Percentiles rank a stretch among this genome's conserved stretches.
phyloP scores from a whole-genome alignment of 2,329 filamentous ascomycete genomes.

The Penicillium nordicum region DNA sequence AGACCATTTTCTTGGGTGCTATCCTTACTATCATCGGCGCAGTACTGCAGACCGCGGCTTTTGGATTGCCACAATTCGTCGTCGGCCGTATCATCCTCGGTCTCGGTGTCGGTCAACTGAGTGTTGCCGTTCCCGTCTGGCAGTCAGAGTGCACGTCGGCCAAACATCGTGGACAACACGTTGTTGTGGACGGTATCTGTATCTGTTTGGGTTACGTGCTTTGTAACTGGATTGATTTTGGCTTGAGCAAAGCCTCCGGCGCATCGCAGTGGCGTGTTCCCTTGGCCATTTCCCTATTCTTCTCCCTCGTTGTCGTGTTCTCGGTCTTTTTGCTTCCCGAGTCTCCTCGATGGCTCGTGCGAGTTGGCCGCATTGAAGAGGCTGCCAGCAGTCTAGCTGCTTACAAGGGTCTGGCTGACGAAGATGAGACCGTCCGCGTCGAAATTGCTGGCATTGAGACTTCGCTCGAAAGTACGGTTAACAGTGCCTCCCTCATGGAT shows the following conservation, averaged over 20 bases:
- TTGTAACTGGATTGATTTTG: slow-evolving; percentile 35
- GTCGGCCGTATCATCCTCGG: slow-evolving; percentile 50
- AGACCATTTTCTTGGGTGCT: slow-evolving; percentile 45
- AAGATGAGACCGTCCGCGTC: slow-evolving; percentile 41
- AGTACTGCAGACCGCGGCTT: slow-evolving; percentile 45
- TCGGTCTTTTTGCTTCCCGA: slow-evolving; percentile 24
- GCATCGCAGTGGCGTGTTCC: slow-evolving; percentile 25
- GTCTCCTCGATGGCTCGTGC: slow-evolving; percentile 29
- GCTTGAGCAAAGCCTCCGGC: slow-evolving; percentile 16
- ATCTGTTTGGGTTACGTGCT: slow-evolving; percentile 31
- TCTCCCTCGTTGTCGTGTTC: slow-evolving; percentile 21
- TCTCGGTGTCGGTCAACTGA: slow-evolving; percentile 49
- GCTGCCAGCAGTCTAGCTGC: slow-evolving; percentile 28
- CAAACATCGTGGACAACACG: slow-evolving; percentile 47
- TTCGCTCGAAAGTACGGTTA: slow-evolving; percentile 41
- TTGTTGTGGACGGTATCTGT: slow-evolving; percentile 49
- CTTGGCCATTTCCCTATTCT: slow-evolving; percentile 22
- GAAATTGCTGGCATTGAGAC: slow-evolving; percentile 51
- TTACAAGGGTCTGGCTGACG: slow-evolving; percentile 45
- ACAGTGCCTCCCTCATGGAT: slow-evolving; percentile 50
- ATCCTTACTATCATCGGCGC: slow-evolving; percentile 47
- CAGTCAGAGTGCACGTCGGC: slow-evolving; percentile 49
- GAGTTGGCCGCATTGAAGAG: slow-evolving; percentile 37
- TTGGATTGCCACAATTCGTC: slow-evolving; percentile 47
- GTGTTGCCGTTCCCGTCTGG: slow-evolving; percentile 49